Evolutionary conservation across 2,329 filamentous ascomycete genomes (phyloP), one percentile per base, ranked within the genome.

Genomic region (Diaporthe batatas): DNA sequence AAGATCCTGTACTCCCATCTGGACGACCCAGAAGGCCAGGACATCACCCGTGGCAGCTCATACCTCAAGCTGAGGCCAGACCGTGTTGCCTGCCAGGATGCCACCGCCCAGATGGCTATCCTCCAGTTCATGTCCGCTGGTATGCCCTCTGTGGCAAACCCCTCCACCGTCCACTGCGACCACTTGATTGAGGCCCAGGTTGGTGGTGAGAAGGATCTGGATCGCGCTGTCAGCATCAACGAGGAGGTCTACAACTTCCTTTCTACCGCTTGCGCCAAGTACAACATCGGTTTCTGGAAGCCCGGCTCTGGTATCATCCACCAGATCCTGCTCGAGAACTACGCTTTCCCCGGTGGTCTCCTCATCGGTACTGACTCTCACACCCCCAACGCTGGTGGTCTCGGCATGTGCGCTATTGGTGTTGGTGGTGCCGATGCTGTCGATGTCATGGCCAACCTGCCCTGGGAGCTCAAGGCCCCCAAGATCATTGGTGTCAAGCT

Each of bases 281-380:
- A 98, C 90, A 96, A 98, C 90, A 98, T 98, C 84, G 96, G 96
- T 88, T 98, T 98, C 92, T 99, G 96, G 96, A 94, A 91, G 85
- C 96, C 96, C 77, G 96, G 96, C 79, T 98, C 96, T 83, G 96
- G 96, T 90, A 99, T 98, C 84, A 99, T 99, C 80, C 96, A 99
- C 88, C 96, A 98, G 89, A 98, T 98, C 82, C 86, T 98, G 76
- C 91, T 98, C 73, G 96, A 99, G 88, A 98, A 98, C 90, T 98
- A 98, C 84, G 95, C 95, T 83, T 98, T 98, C 92, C 96, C 96
- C 77, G 96, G 96, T 90, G 96, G 93, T 90, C 91, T 99, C 73
- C 91, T 99, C 82, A 98, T 98, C 82, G 96, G 96, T 84, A 98
- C 96, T 78, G 96, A 98, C 84, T 98, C 95, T 72, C 96, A 99